phyloP scores from a whole-genome alignment of 2,329 filamentous ascomycete genomes.

The Curvularia sp. region DNA sequence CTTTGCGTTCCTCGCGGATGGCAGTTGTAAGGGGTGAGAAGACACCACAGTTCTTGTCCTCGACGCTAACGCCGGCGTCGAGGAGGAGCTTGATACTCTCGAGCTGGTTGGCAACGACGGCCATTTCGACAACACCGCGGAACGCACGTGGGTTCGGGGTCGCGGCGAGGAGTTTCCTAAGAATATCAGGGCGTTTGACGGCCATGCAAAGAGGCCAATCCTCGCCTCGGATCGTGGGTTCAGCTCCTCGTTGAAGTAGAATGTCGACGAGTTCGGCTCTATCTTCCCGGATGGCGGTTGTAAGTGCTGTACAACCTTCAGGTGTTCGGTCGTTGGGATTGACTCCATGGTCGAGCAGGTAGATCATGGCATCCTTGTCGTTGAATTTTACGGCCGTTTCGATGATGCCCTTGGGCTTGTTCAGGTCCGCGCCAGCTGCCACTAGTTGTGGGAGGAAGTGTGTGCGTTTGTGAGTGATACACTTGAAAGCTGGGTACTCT shows the following conservation, averaged over 20 bases:
- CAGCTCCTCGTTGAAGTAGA: conserved; percentile 65
- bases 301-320: conserved; percentile 67
- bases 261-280: conserved; percentile 65
- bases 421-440: conserved; percentile 66
- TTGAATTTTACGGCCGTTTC: conserved; percentile 69
- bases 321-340: conserved; percentile 66
- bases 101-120: conserved; percentile 70
- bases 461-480: conserved; percentile 68
- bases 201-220: conserved; percentile 77
- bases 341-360: conserved; percentile 66
- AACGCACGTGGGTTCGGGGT: conserved; percentile 66
- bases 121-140: conserved; percentile 72
- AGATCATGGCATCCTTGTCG: conserved; percentile 66
- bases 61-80: conserved; percentile 69
- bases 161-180: conserved; percentile 63
- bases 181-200: conserved; percentile 65
- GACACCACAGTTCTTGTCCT: conserved; percentile 75
- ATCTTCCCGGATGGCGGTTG: conserved; percentile 69
- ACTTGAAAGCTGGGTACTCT: conserved; percentile 73
- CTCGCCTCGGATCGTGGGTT: conserved; percentile 68
- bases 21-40: conserved; percentile 73
- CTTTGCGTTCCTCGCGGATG: conserved; percentile 67
- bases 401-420: conserved; percentile 68
- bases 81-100: conserved; percentile 72
- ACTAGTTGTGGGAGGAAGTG: conserved; percentile 65